Base-by-base conservation (phyloP, 2,329 filamentous ascomycete genomes). In the Alternaria sp. region DNA sequence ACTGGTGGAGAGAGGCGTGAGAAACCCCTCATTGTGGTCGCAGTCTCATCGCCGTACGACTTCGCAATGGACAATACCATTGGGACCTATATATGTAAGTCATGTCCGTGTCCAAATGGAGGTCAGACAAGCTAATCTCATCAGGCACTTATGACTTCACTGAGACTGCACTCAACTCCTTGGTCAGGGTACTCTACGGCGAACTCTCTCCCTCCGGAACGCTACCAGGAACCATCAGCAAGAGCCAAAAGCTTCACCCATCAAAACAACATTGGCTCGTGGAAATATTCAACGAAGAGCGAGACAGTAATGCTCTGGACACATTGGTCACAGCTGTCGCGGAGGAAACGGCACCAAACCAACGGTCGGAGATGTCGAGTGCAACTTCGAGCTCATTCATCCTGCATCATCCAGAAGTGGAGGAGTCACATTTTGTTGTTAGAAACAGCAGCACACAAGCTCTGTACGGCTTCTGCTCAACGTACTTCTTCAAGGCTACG, bases 181-280 rank as follows among this genome's bases (percentile, higher is more conserved):
- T 97, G 4, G 93, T 96, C 21, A 90, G 93, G 60, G 91, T 93
- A 0, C 82, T 97, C 0, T 95, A 95, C 70, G 94, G 94, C 10
- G 92, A 96, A 64, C 78, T 89, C 19, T 81, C 81, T 2, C 85
- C 88, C 0, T 83, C 83, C 8, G 88, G 88, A 15, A 81, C 83
- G 6, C 75, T 89, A 11, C 88, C 88, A 0, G 88, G 94, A 1
- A 95, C 93, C 0, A 87, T 97, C 68, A 89, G 92, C 61, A 94
- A 95, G 79, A 96, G 90, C 76, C 92, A 93, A 74, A 97, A 96
- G 79, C 87, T 92, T 0, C 88, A 92, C 62, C 95, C 96, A 72
- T 93, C 93, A n/a, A 89, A 92, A 64, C 93, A 97, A 74, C 93
- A 96, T 72, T 98, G 95, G 95, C 88, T 98, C 1, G 94, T 97